phyloP scores from a whole-genome alignment of 73 alveolate genomes.

The Urostyla sp. region DNA sequence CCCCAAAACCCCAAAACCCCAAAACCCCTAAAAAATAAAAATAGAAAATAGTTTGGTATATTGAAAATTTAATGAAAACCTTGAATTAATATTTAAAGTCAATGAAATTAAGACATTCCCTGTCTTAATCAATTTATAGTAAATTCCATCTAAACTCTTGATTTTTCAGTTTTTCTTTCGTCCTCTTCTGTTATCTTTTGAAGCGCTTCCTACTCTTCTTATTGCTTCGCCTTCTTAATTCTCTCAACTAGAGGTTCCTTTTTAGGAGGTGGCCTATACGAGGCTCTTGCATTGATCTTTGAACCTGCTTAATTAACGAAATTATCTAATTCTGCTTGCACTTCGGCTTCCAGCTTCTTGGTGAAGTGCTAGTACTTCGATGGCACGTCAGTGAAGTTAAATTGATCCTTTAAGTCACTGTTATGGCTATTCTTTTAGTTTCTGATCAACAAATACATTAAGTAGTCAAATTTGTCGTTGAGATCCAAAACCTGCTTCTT shows the following conservation, averaged over 20 bases:
- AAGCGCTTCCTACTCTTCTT: conserved; percentile 1
- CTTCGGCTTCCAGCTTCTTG: neutral
- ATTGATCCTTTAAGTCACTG: neutral
- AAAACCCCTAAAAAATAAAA: neutral
- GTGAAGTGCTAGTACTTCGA: neutral
- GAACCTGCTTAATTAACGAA: neutral
- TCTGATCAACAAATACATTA: neutral
- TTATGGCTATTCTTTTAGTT: neutral
- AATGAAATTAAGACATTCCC: neutral
- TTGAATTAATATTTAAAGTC: too few relatives aligned
- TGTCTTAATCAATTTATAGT: neutral
- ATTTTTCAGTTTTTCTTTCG: neutral
- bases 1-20: conserved; percentile 30
- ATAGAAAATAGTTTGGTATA: neutral
- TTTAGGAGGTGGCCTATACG: conserved; percentile 2
- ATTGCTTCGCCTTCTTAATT: conserved; percentile 11
- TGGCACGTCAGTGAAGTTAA: neutral
- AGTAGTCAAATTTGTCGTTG: conserved; percentile 39
- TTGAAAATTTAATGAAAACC: neutral
- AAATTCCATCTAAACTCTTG: neutral
- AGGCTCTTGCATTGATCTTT: neutral
- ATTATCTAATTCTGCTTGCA: neutral
- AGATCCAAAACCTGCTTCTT: conserved; percentile 26
- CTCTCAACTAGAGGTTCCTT: conserved; percentile 27
- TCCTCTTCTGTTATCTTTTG: neutral